Base-by-base conservation (phyloP, 2,329 filamentous ascomycete genomes). In the Colletotrichum caudatum region DNA sequence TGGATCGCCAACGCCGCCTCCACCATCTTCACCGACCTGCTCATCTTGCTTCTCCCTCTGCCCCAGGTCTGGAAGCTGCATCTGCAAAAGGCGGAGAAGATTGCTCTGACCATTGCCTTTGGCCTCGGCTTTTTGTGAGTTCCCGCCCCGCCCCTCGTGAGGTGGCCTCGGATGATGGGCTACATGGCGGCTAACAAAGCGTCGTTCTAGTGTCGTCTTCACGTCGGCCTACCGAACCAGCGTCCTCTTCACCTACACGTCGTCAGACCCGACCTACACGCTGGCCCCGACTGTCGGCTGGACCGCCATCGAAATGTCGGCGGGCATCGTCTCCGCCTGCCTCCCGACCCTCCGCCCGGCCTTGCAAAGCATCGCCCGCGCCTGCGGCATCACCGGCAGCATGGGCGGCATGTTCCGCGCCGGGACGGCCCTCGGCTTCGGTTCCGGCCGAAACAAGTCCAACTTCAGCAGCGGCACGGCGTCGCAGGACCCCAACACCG, bases 311-410 rank as follows among this genome's bases (percentile, higher is more conserved):
- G 85, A 87, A 74, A 83, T 84, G 77, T 80, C 84, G 0, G 82
- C 83, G 0, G 87, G 85, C 61, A 86, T 89, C 73, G 80, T 87
- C 54, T 86, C 85, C 0, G 86, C 86, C 8, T 87, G 85, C 73
- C 83, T 88, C 0, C 87, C 87, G 0, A 87, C 86, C 0, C 78
- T 88, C 50, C 81, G 85, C 7, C 85, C 86, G 3, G 80, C 86
- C 18, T 74, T 87, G 41, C 78, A 79, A 4, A 23, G 75, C 12
- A 78, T 83, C 9, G 78, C 82, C 3, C 80, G 82, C 6, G 80
- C 77, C 3, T 73, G 84, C 14, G 82, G 84, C n/a, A 79, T 85
- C 23, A 84, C 83, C 69, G 74, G 77, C 12, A 58, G 76, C 8
- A 73, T 70, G 37, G 78, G 79, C n/a, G 80, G 79, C 61, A 79